Evolutionary conservation across 2,329 filamentous ascomycete species (phyloP).

Genomic region (Tolypocladium amazonense): DNA sequence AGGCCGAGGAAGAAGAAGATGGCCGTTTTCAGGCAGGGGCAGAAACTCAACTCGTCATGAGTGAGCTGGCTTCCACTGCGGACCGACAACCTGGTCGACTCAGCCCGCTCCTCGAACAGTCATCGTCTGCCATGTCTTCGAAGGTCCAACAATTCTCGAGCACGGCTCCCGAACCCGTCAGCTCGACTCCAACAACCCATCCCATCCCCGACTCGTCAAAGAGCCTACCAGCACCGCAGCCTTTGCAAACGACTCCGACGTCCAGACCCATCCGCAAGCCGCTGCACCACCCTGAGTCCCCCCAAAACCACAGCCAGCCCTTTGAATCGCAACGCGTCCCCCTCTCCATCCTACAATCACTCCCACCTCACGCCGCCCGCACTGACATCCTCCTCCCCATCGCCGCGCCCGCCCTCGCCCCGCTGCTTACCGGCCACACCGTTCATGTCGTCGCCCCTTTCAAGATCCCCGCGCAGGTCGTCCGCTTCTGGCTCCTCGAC

Average conservation of each 20-base stretch:
- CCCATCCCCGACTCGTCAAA: constrained; percentile 7
- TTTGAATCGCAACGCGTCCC: constrained; percentile 39
- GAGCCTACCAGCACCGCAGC: constrained; percentile 3
- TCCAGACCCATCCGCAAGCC: constrained; percentile 15
- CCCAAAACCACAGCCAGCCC: constrained; percentile 17
- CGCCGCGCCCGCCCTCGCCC: constrained; percentile 31
- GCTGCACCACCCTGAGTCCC: constrained; percentile 10
- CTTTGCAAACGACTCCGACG: background rate
- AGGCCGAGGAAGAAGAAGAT: constrained; percentile 7
- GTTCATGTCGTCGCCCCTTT: constrained; percentile 47
- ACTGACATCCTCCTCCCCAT: constrained; percentile 46
- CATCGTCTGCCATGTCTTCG: background rate
- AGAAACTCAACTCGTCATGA: constrained; percentile 24
- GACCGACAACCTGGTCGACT: constrained; percentile 5
- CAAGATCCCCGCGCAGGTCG: constrained; percentile 41
- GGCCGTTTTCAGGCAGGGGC: constrained; percentile 15
- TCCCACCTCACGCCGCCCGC: constrained; percentile 36
- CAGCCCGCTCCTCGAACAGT: constrained; percentile 1
- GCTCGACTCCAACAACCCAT: constrained; percentile 5
- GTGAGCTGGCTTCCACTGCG: constrained; percentile 18
- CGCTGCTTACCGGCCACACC: constrained; percentile 37
- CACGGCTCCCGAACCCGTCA: background rate
- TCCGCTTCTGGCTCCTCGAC: constrained; percentile 54
- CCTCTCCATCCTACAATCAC: constrained; percentile 32
- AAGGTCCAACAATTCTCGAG: background rate